Base-by-base conservation (phyloP, 371 early-diverging fungal species). In the Apophysomyces sp. region DNA sequence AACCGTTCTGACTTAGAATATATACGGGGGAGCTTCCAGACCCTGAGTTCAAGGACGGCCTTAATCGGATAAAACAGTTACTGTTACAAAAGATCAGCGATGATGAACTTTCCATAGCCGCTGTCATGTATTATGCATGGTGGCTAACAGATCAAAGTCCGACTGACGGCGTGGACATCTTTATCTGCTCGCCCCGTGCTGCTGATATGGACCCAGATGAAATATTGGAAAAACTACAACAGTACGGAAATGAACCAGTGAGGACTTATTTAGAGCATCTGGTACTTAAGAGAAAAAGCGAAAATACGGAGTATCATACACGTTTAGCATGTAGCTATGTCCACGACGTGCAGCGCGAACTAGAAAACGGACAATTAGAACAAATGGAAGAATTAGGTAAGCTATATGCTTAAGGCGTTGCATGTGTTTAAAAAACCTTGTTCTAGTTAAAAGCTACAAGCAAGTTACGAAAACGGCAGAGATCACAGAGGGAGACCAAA, bases 241-340 rank as follows among this genome's bases (percentile, higher is more conserved):
- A 60, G 2, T 77, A 75, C 52, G 74, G 78, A 13, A 75, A 72
- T 49, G 71, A 67, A 13, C 77, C 78, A 0, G 66, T 77, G 27
- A 69, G 76, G 37, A 62, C 61, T 1, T 89, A 88, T 52, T 58
- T 88, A 1, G 90, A 89, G 55, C 81, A 89, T 54, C 64, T 88
- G 0, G 83, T 90, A 0, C 29, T 73, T 9, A 73, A 67, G 4
- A 65, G 78, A 18, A 78, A 78, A 26, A 84, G 83, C 55, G 78
- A 84, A 62, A 61, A 63, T 30, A 63, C 74, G 24, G 73, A 74
- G 31, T 73, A 74, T 37, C 85, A 86, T 49, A 86, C 86, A 1
- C 60, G 73, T 16, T 69, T 89, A 24, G 86, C 85, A 16, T 72
- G 76, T 24, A 70, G 73, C 9, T 87, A 87, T 61, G 67, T 83